These are phyloP conservation scores for Herpotrichia juniperi DNA, from an alignment of 2,329 filamentous ascomycete genomes.

Conservation along the genomic window DNA sequence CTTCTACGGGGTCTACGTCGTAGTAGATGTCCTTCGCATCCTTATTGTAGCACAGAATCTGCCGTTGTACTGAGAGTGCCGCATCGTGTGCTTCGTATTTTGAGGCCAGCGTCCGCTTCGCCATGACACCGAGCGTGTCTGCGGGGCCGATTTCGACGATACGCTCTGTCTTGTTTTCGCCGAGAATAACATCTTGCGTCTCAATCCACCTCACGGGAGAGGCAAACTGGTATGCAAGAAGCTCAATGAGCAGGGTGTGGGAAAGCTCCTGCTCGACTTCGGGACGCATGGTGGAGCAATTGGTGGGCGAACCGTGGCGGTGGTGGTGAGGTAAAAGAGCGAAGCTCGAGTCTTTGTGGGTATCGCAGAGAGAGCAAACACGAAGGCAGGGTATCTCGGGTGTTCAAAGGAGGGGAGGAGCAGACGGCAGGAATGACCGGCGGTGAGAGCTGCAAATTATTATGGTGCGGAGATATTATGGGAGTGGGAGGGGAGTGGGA, in stretches of 20 bases:
- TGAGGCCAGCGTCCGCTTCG: constrained; percentile 89
- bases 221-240: constrained; percentile 98
- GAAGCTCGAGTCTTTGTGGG: constrained; percentile 8
- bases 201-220: constrained; percentile 99
- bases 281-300: constrained; percentile 76
- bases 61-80: constrained; percentile 91
- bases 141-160: constrained; percentile 97
- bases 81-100: constrained; percentile 99
- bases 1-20: constrained; percentile 93
- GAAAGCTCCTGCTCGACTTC: constrained; percentile 99
- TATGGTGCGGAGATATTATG: constrained; percentile 17
- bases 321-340: constrained; percentile 4
- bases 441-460: constrained; percentile 11
- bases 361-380: constrained; percentile 4
- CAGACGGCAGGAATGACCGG: constrained; percentile 6
- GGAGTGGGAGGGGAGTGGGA: constrained; percentile 6
- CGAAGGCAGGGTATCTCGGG: constrained; percentile 12
- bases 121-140: constrained; percentile 97
- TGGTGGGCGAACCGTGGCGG: constrained; percentile 17
- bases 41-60: constrained; percentile 99
- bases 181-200: constrained; percentile 99
- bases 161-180: constrained; percentile 92
- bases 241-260: constrained; percentile 97
- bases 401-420: constrained; percentile 1
- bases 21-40: constrained; percentile 99